A percentile compares a stretch with the other conserved stretches of the same genome.
These are phyloP conservation scores for Agapanthus africanus DNA, from an alignment of 106 monocot species.

Conservation along the genomic window DNA sequence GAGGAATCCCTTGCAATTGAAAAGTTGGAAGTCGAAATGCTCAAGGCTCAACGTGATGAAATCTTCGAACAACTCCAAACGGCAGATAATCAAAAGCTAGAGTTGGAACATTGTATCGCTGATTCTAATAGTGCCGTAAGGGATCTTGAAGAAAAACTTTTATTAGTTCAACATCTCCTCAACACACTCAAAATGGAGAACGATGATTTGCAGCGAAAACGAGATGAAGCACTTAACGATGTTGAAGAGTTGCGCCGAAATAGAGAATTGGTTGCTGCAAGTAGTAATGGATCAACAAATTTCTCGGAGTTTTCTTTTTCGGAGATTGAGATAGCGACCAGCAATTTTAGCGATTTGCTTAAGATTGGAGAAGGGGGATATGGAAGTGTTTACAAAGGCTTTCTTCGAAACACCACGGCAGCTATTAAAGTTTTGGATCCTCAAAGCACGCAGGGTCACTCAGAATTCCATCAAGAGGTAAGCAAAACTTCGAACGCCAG, in stretches of 20 bases:
- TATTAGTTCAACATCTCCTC: slow-evolving; percentile 15
- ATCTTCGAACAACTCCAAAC: slow-evolving; percentile 21
- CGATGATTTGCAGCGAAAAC: slow-evolving; percentile 20
- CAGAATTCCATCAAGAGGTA: slow-evolving; percentile 51
- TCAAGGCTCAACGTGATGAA: slow-evolving; percentile 25
- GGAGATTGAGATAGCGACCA: slow-evolving; percentile 35
- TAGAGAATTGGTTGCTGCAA: slow-evolving; percentile 2
- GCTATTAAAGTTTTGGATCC: slow-evolving; percentile 35
- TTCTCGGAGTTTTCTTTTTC: slow-evolving; percentile 28
- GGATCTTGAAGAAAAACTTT: slow-evolving; percentile 38
- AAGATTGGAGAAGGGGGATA: slow-evolving; percentile 48
- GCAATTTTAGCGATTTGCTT: slow-evolving; percentile 21
- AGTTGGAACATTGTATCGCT: slow-evolving; percentile 25
- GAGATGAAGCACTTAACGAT: slow-evolving; percentile 27
- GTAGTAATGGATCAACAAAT: not conserved
- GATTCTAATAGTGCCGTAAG: slow-evolving; percentile 26
- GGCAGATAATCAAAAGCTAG: slow-evolving; percentile 15
- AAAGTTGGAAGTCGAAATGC: slow-evolving; percentile 30
- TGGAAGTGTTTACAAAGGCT: slow-evolving; percentile 42
- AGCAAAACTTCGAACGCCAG: not conserved
- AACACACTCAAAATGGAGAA: slow-evolving; percentile 27
- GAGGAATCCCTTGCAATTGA: slow-evolving; percentile 34
- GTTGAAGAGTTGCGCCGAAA: slow-evolving; percentile 14
- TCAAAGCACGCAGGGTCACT: slow-evolving; percentile 18
- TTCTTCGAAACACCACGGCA: slow-evolving; percentile 32